A percentile compares a stretch with the other conserved stretches of the same genome.
Conservation (phyloP, 129 eudicot genomes). For the Artemisia tridentata region DNA sequence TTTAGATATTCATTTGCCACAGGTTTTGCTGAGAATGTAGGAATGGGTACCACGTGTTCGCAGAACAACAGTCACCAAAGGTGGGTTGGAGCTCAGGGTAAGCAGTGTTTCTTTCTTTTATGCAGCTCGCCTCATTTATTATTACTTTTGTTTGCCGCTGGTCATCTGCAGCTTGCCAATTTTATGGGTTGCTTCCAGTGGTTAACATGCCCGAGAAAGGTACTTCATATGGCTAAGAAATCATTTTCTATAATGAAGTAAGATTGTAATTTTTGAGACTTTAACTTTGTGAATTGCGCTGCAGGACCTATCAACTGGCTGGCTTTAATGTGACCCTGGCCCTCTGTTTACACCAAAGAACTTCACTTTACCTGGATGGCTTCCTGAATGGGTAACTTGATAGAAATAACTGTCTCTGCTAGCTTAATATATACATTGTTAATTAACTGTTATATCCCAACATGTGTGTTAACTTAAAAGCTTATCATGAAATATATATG, state of each 20-base stretch:
- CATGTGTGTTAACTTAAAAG: constrained; percentile 15
- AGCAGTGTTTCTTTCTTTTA: no score
- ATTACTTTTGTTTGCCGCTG: no score
- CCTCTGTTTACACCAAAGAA: constrained; percentile 63
- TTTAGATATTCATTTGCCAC: no score
- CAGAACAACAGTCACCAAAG: no score
- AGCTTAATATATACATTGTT: neutral
- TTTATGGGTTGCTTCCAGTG: constrained; percentile 71
- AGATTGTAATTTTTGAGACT: constrained; percentile 38
- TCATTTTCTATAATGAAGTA: neutral
- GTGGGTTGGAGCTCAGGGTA: no score
- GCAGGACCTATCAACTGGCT: no score
- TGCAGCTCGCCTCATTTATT: no score
- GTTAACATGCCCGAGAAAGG: constrained; percentile 94
- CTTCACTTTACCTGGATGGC: constrained; percentile 56
- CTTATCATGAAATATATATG: constrained; percentile 1
- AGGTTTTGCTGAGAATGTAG: no score
- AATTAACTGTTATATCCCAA: neutral
- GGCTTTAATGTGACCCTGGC: constrained; percentile 97
- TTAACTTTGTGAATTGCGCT: no score
- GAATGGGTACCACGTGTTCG: no score
- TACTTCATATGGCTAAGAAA: constrained; percentile 22
- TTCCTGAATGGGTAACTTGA: constrained; percentile 65
- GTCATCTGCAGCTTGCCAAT: no score
- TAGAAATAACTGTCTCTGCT: neutral